Conservation (phyloP, 768 basidiomycete genomes). For the Suillus paluster region DNA sequence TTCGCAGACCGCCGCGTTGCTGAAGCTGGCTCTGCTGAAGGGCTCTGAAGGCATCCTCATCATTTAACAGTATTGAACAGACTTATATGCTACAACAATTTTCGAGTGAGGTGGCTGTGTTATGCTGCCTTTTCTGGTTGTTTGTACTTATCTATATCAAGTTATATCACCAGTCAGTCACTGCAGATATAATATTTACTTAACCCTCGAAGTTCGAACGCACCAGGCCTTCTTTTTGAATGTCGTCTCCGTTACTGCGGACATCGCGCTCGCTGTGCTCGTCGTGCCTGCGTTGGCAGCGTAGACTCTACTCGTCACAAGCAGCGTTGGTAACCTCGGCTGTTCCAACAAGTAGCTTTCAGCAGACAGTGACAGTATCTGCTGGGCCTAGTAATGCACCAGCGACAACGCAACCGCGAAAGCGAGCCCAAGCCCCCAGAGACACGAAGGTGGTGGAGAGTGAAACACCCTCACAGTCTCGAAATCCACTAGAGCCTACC, state of each 20-base stretch:
- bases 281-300: slow-evolving; percentile 18
- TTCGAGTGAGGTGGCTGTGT: too few species aligned
- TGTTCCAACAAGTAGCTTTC: slow-evolving; percentile 3
- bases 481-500: slow-evolving; percentile 44
- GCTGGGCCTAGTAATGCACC: neutral
- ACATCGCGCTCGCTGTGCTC: slow-evolving; percentile 22
- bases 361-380: neutral
- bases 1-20: slow-evolving; percentile 20
- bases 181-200: too few species aligned
- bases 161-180: too few species aligned
- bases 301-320: slow-evolving; percentile 31
- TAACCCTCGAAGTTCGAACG: neutral
- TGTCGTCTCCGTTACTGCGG: slow-evolving; percentile 26
- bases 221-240: slow-evolving; percentile 13
- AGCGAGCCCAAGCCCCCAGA: neutral
- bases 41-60: slow-evolving; percentile 5
- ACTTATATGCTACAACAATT: too few species aligned
- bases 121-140: too few species aligned
- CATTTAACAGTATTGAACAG: neutral
- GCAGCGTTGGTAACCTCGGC: slow-evolving; percentile 19
- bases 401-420: neutral
- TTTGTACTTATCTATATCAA: too few species aligned
- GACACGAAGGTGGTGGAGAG: neutral
- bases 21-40: slow-evolving; percentile 21
- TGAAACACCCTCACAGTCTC: slow-evolving; percentile 4